A percentile compares a stretch with the other conserved stretches of the same genome.
Conservation (phyloP, 75 land plant species). For the Cupressus sempervirens region DNA sequence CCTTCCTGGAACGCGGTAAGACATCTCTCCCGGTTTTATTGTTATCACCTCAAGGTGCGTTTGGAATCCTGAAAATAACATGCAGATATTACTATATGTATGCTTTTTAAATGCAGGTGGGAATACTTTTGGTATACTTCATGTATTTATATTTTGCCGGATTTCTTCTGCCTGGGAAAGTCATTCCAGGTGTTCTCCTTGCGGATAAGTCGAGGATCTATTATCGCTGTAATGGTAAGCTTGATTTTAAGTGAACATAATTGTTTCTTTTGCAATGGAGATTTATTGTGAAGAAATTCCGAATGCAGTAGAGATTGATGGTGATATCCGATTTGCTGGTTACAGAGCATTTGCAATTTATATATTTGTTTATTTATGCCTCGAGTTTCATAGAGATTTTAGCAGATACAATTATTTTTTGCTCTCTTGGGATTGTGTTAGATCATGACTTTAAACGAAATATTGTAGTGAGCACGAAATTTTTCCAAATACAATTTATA, state of each 20-base stretch:
- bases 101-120: not conserved
- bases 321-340: not conserved
- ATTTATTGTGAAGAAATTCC: not conserved
- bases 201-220: slow-evolving; percentile 64
- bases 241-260: not conserved
- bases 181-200: slow-evolving; percentile 60
- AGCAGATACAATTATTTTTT: too few relatives aligned
- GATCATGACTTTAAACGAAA: too few relatives aligned
- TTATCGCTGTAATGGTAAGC: slow-evolving; percentile 84
- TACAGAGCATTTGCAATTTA: not conserved
- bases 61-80: not conserved
- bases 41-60: not conserved
- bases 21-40: not conserved
- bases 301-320: not conserved
- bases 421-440: too few relatives aligned
- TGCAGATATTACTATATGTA: not conserved
- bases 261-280: not conserved
- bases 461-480: too few relatives aligned
- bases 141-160: slow-evolving; percentile 57
- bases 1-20: slow-evolving; percentile 7
- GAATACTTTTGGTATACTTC: slow-evolving; percentile 21
- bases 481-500: too few relatives aligned
- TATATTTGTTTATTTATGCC: too few relatives aligned
- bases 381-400: too few relatives aligned
- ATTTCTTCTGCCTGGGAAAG: slow-evolving; percentile 65